A percentile compares a stretch with the other conserved stretches of the same genome.
phyloP scores from a whole-genome alignment of 768 basidiomycete species.

The Lactifluus subvellereus region DNA sequence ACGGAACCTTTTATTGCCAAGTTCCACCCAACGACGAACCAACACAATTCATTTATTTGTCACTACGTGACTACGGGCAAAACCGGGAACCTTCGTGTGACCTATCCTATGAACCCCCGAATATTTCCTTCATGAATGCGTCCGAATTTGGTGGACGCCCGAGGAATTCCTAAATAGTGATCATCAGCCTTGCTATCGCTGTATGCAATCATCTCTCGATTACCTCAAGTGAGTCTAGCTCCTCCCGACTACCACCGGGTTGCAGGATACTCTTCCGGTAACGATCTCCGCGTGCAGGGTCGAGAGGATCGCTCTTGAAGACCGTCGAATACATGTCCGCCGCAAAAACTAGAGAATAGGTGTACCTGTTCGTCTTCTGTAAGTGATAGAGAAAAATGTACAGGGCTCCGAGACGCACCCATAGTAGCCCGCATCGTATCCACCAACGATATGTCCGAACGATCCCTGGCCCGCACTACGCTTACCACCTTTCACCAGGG shows the following conservation, averaged over 20 bases:
- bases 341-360: constrained; percentile 64
- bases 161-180: constrained; percentile 19
- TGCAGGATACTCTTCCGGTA: constrained; percentile 75
- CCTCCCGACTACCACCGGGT: constrained; percentile 74
- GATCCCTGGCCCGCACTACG: constrained; percentile 63
- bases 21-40: too few species aligned
- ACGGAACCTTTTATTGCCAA: too few species aligned
- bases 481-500: constrained; percentile 58
- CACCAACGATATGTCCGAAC: constrained; percentile 74
- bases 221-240: constrained; percentile 72
- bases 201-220: too few species aligned
- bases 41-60: neutral
- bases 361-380: constrained; percentile 34
- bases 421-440: constrained; percentile 68
- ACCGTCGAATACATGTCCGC: constrained; percentile 63
- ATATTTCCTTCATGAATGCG: constrained; percentile 23
- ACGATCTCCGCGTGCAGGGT: constrained; percentile 53
- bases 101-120: constrained; percentile 2
- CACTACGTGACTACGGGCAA: neutral
- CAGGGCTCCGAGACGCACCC: constrained; percentile 38
- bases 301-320: constrained; percentile 76
- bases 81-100: too few species aligned
- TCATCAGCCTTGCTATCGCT: too few species aligned
- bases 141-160: constrained; percentile 23
- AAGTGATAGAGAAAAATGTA: neutral